Evolutionary conservation across 1,139 yeast genomes (phyloP).

Genomic region (Pichia sp.): DNA sequence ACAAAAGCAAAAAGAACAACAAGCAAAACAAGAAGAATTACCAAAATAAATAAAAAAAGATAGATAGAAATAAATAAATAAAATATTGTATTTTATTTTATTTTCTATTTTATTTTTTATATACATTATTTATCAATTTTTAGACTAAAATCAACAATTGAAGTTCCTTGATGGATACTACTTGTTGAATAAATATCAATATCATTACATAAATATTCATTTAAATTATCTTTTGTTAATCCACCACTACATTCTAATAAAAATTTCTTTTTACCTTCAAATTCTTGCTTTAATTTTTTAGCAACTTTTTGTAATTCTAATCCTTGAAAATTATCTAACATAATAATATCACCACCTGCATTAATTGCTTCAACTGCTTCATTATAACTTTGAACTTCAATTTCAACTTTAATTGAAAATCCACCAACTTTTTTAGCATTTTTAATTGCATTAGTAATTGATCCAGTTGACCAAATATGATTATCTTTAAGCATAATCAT

Average conservation of each 20-base stretch:
- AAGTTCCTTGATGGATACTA: conserved; percentile 87
- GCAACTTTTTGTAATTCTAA: conserved; percentile 65
- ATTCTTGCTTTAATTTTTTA: conserved; percentile 48
- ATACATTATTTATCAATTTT: conserved; percentile 41
- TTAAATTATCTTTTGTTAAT: conserved; percentile 61
- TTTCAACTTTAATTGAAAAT: conserved; percentile 85
- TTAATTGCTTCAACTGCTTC: conserved; percentile 90
- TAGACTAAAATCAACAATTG: conserved; percentile 75
- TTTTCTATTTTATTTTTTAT: background rate
- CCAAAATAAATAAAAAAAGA: conserved; percentile 26
- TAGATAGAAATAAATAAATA: background rate
- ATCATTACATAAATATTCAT: conserved; percentile 62
- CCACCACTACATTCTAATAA: conserved; percentile 92
- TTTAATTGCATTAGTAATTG: conserved; percentile 75
- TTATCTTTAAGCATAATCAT: conserved; percentile 97
- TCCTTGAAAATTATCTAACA: conserved; percentile 85
- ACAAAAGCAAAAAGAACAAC: conserved; percentile 78
- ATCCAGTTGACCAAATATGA: conserved; percentile 88
- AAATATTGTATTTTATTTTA: background rate
- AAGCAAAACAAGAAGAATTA: conserved; percentile 53
- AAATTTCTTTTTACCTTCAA: conserved; percentile 38
- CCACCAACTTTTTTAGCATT: conserved; percentile 81
- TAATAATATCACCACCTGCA: conserved; percentile 93
- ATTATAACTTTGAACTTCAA: conserved; percentile 74
- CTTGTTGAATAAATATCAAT: conserved; percentile 89